Percentiles rank a stretch among this genome's conserved stretches.
Conservation (phyloP, 352 stramenopile genomes). For the Pythium folliculosum region DNA sequence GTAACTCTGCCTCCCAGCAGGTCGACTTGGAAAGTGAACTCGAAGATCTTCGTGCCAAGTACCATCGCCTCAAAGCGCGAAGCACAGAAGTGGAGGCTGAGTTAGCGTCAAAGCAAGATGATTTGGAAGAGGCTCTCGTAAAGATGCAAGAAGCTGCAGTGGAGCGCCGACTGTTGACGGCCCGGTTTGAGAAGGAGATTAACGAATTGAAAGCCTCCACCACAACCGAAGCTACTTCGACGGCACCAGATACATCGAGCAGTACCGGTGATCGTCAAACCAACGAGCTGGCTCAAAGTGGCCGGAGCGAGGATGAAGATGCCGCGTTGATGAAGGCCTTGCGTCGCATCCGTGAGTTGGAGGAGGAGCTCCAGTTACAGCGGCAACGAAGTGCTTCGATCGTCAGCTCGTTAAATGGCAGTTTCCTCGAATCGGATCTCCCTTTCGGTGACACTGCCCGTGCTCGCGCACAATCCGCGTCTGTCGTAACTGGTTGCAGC, state of each 20-base stretch:
- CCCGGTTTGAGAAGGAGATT: slow-evolving; percentile 20
- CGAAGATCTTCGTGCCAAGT: slow-evolving; percentile 23
- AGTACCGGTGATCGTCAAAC: not conserved
- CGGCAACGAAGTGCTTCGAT: slow-evolving; percentile 14
- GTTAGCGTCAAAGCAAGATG: slow-evolving; percentile 18
- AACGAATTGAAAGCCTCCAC: slow-evolving; percentile 5
- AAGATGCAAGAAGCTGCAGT: slow-evolving; percentile 22
- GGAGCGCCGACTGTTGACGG: slow-evolving; percentile 13
- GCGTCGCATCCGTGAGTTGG: slow-evolving; percentile 27
- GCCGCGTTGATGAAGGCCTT: slow-evolving; percentile 11
- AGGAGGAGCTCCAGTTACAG: slow-evolving; percentile 25
- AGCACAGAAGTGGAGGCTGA: slow-evolving; percentile 19
- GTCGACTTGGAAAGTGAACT: slow-evolving; percentile 38
- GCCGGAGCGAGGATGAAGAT: slow-evolving; percentile 19
- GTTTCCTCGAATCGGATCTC: slow-evolving; percentile 11
- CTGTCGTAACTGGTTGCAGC: slow-evolving; percentile 7
- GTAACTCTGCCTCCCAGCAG: slow-evolving; percentile 54
- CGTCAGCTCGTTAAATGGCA: slow-evolving; percentile 21
- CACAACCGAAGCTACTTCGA: not conserved
- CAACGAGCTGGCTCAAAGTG: slow-evolving; percentile 1
- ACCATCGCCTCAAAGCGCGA: slow-evolving; percentile 14
- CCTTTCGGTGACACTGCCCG: slow-evolving; percentile 10
- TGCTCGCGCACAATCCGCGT: slow-evolving; percentile 19
- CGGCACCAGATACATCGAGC: not conserved
- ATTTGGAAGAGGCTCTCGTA: slow-evolving; percentile 23